Conservation (phyloP, 2,329 filamentous ascomycete genomes). For the Penicillium glabrum region DNA sequence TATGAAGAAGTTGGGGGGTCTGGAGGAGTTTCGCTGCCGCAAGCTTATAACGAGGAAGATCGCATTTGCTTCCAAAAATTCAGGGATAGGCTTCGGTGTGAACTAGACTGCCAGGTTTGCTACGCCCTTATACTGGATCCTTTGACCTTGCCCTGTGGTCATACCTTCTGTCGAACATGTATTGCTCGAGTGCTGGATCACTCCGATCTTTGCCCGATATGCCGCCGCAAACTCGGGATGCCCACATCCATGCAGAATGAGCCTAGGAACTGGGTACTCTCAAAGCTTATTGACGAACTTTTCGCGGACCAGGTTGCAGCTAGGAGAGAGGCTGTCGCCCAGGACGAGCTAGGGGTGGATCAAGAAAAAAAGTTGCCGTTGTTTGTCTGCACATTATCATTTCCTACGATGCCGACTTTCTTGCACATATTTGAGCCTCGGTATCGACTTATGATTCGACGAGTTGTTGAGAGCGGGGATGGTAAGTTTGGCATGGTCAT, state of each 20-base stretch:
- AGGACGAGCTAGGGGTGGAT: constrained; percentile 55
- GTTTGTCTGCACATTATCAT: constrained; percentile 79
- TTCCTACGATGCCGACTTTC: constrained; percentile 81
- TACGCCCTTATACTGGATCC: constrained; percentile 80
- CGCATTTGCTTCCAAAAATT: constrained; percentile 51
- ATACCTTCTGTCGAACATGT: constrained; percentile 84
- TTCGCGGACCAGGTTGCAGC: constrained; percentile 66
- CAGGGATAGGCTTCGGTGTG: constrained; percentile 62
- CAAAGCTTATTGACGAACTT: constrained; percentile 64
- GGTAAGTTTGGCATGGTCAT: constrained; percentile 84
- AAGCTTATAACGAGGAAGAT: constrained; percentile 9
- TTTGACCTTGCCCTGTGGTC: constrained; percentile 80
- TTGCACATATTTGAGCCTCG: constrained; percentile 91
- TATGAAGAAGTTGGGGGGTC: constrained; percentile 38
- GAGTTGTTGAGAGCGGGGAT: constrained; percentile 67
- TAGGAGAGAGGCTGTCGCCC: constrained; percentile 56
- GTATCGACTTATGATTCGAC: constrained; percentile 84
- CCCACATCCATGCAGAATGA: constrained; percentile 51
- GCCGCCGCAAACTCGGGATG: constrained; percentile 64
- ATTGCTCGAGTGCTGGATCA: constrained; percentile 75
- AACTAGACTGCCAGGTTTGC: constrained; percentile 87
- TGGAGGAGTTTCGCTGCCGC: background rate
- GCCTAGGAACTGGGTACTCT: constrained; percentile 63
- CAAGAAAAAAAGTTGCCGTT: constrained; percentile 66
- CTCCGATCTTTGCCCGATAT: constrained; percentile 76